A percentile compares a stretch with the other conserved stretches of the same genome.
These are phyloP conservation scores for Aegilops longissima DNA, from an alignment of 176 grass and related monocot species.

Conservation along the genomic window DNA sequence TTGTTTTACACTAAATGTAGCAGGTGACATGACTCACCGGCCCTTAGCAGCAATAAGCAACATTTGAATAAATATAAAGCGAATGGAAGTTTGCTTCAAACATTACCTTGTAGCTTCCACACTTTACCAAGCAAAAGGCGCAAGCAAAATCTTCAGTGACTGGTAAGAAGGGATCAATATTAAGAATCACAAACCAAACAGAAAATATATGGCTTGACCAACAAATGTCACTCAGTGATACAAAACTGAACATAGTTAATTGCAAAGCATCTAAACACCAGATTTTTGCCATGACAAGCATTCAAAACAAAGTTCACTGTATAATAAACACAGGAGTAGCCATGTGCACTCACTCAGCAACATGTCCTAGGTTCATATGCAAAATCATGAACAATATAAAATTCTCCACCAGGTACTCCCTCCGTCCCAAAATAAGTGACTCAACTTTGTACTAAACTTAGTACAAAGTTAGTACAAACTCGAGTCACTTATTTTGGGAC, in stretches of 20 bases:
- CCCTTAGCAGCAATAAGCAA: background rate
- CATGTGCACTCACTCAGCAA: background rate
- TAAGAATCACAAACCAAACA: constrained; percentile 11
- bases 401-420: background rate
- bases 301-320: background rate
- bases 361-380: too few relatives aligned
- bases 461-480: too few relatives aligned
- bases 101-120: constrained; percentile 93
- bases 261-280: constrained; percentile 3
- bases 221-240: background rate
- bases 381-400: background rate
- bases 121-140: constrained; percentile 79
- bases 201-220: constrained; percentile 4
- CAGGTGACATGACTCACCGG: background rate
- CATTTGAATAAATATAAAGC: background rate
- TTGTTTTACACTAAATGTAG: background rate
- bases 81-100: constrained; percentile 4
- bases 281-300: background rate
- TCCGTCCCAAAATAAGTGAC: too few relatives aligned
- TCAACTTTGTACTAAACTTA: too few relatives aligned
- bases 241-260: constrained; percentile 1
- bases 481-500: too few relatives aligned
- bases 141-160: constrained; percentile 96
- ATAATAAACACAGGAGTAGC: background rate
- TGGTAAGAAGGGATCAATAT: constrained; percentile 50